Base-by-base conservation (phyloP, 768 basidiomycete species). In the Xanthoconium stramineum region DNA sequence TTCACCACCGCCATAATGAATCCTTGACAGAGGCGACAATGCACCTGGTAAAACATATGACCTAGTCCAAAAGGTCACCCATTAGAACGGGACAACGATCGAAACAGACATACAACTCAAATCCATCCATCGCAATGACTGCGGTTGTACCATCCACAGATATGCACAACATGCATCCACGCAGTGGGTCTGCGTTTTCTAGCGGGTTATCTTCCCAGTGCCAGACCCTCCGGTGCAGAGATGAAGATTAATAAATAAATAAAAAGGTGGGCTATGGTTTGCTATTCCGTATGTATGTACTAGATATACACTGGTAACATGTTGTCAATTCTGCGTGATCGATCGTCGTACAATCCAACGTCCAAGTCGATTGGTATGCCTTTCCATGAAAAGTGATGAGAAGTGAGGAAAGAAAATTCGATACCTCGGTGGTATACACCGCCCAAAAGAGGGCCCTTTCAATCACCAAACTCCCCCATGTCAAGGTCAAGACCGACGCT, bases 31-130 rank as follows among this genome's bases (percentile, higher is more conserved):
- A 0, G 85, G 83, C 0, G 84, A 80, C n/a, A 81, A 78, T 1
- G 92, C 80, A 8, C 91, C 94, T 7, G 96, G 96, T 24, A 98
- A 80, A 17, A 93, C 72, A 66, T 86, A 89, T 32, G 92, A 71
- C 51, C 94, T 97, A 50, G 20, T 30, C 7, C 20, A 57, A 55
- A 46, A 7, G 7, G 12, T 60, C 30, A 50, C 48, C 29, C 33
- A 46, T 3, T 8, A 15, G 7, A 32, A 44, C 2, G 33, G 32
- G 17, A 45, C n/a, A 24, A 24, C 10, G 14, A 10, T 35, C 17
- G 37, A 45, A n/a, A 40, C 20, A 52, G 43, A 72, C 89, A 62
- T 65, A 95, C 95, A 91, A 80, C 51, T 93, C 84, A 61, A 90
- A 84, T 3, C 82, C 85, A 48, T 88, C 86, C 11, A 91, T 69